Evolutionary conservation across 2,329 filamentous ascomycete genomes (phyloP), one percentile per base, ranked within the genome.

Genomic region (Xylariaceae sp.): DNA sequence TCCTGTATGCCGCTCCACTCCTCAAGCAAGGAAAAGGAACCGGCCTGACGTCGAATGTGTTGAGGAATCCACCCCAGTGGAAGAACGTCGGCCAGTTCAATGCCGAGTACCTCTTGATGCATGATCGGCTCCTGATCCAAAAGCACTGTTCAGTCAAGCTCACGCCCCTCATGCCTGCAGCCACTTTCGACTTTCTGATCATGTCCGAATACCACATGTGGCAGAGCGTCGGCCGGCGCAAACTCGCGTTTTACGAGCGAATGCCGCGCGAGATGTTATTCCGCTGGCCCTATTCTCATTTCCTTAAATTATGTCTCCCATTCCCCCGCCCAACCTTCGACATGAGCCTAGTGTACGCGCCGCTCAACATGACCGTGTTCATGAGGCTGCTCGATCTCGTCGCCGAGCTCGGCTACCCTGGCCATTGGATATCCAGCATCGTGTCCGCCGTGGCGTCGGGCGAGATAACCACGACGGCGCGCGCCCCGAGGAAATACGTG

Each of bases 61-160:
- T 67, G 2, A 63, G 67, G n/a, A 69, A 68, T 43, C 59, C 65
- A 2, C 58, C 61, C 18, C 41, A 47, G 35, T 70, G 67, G 53
- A 20, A 53, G 1, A 49, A 42, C 16, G 58, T 67, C 42, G 47
- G 64, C 8, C 49, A 64, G 6, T 67, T 68, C 35, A 65, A 67
- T 41, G 52, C 67, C 3, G 67, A 70, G 41, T 64, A 69, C 35
- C 39, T 70, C 3, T 53, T 70, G 29, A 68, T 71, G 66, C 30
- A 63, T 16, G 57, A 70, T 39, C 50, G 40, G 13, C 24, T 57
- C 15, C 56, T 51, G 15, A 59, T 72, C 16, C 45, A 49, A 3
- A 55, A 62, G 7, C 65, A 70, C 40, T 70, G 69, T 46, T 41
- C 39, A 1, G 30, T 71, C 15, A 46, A 39, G 29, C 55, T 50